phyloP scores from a whole-genome alignment of 768 basidiomycete genomes.

The Nidularia pulvinata region DNA sequence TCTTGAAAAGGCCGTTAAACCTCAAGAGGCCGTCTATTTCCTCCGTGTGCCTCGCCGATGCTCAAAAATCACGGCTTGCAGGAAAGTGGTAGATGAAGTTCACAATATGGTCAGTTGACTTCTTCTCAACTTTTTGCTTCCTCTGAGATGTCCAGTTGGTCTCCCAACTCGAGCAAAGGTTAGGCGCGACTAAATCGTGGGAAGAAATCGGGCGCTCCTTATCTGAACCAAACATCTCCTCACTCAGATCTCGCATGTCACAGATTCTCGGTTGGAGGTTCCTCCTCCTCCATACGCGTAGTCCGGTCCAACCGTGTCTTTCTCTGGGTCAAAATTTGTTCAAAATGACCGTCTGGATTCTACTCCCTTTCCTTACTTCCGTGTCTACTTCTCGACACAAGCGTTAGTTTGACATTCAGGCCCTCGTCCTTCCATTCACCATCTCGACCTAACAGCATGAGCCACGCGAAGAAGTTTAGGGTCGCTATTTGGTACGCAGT shows the following conservation, averaged over 20 bases:
- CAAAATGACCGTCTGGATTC: slow-evolving; percentile 29
- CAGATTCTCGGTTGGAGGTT: slow-evolving; percentile 37
- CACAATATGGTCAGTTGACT: no score
- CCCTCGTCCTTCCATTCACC: neutral
- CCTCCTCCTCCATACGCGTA: slow-evolving; percentile 20
- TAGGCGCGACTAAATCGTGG: slow-evolving; percentile 41
- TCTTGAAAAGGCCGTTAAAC: no score
- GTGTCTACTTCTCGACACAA: neutral
- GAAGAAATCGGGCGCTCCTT: slow-evolving; percentile 27
- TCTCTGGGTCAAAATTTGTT: slow-evolving; percentile 20
- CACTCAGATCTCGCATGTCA: slow-evolving; percentile 35
- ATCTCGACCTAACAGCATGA: slow-evolving; percentile 12
- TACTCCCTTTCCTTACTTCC: neutral
- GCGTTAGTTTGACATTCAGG: neutral
- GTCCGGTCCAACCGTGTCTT: slow-evolving; percentile 49
- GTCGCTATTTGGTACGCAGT: slow-evolving; percentile 54
- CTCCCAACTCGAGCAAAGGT: neutral
- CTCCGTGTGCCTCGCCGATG: no score
- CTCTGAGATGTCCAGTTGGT: no score
- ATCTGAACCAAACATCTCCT: slow-evolving; percentile 29
- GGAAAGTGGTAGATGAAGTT: no score
- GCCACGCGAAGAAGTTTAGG: slow-evolving; percentile 33
- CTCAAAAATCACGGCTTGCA: no score
- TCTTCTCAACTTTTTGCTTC: no score
- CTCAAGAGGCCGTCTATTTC: no score